phyloP scores from a whole-genome alignment of 2,329 filamentous ascomycete species.

The Hypoxylon sp. region DNA sequence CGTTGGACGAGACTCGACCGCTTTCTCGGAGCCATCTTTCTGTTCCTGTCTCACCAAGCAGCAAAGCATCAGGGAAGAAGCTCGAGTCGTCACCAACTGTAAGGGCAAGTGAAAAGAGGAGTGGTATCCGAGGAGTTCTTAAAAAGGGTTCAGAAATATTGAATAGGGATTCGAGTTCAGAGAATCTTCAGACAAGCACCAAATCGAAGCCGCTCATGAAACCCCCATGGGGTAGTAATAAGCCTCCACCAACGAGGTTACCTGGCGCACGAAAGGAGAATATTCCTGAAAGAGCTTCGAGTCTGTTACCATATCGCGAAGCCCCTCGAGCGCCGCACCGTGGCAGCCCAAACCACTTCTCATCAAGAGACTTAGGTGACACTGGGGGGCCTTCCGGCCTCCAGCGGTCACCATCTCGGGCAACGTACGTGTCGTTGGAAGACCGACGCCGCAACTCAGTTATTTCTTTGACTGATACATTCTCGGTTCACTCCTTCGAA shows the following conservation, averaged over 20 bases:
- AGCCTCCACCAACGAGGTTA: slow-evolving; percentile 40
- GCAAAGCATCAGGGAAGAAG: slow-evolving; percentile 50
- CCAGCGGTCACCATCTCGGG: slow-evolving; percentile 58
- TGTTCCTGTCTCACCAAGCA: slow-evolving; percentile 41
- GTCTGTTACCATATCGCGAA: slow-evolving; percentile 51
- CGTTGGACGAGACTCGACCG: slow-evolving; percentile 47
- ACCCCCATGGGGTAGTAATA: slow-evolving; percentile 47
- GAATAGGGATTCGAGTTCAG: slow-evolving; percentile 59
- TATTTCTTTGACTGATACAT: slow-evolving; percentile 68
- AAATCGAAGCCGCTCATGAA: slow-evolving; percentile 42
- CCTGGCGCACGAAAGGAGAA: slow-evolving; percentile 44
- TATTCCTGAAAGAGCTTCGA: slow-evolving; percentile 52
- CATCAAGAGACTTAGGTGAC: slow-evolving; percentile 55
- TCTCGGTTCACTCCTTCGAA: slow-evolving; percentile 63
- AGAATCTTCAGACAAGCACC: slow-evolving; percentile 44
- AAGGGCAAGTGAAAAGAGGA: slow-evolving; percentile 58
- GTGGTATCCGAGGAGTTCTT: slow-evolving; percentile 64
- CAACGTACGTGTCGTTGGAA: slow-evolving; percentile 64
- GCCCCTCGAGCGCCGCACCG: slow-evolving; percentile 53
- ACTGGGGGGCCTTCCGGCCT: slow-evolving; percentile 45
- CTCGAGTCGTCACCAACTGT: slow-evolving; percentile 39
- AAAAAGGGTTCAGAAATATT: slow-evolving; percentile 63
- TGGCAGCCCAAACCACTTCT: slow-evolving; percentile 56
- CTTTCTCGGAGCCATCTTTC: slow-evolving; percentile 43
- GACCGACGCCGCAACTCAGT: slow-evolving; percentile 66